Base-by-base conservation (phyloP, 495 filamentous ascomycete genomes). In the Xylaria bambusicola region DNA sequence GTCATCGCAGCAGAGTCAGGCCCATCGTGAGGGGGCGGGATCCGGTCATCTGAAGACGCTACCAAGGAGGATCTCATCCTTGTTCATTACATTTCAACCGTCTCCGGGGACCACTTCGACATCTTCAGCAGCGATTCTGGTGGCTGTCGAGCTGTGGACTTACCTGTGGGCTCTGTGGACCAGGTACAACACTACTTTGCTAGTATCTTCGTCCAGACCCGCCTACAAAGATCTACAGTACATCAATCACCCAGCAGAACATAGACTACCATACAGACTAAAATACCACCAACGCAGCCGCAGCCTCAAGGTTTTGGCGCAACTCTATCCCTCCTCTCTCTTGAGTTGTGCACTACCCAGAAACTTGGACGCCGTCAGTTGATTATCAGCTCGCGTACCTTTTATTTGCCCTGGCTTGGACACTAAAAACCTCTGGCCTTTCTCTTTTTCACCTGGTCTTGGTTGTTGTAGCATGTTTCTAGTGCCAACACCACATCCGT, bases 401-500 rank as follows among this genome's bases (percentile, higher is more conserved):
- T 66, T 57, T 62, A 52, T 57, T 68, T 47, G 62, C 45, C 38
- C 61, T 72, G 61, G 66, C 54, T 61, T 51, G 60, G 65, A 52
- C 54, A 66, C 65, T 65, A 70, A 65, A 66, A 63, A 42, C 61
- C 67, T 51, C 65, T 67, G 67, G 62, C 62, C 63, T 48, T 62
- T 52, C 49, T 61, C 62, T 40, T 50, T 62, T 23, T 47, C 52
- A 51, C 54, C 60, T 64, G 60, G 62, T 56, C 62, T 61, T 54
- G 57, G 56, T 52, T 67, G 73, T 62, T 62, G 71, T 77, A 76
- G 73, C 71, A 73, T 77, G 75, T 73, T 72, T 57, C 62, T 75
- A 70, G 70, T 71, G 62, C 68, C 71, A 71, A 63, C 73, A 61
- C 67, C 67, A 59, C 63, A 60, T 52, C 61, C 63, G 47, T 29